Evolutionary conservation across 495 filamentous ascomycete species (phyloP).

Genomic region (Aspergillus haitiensis): DNA sequence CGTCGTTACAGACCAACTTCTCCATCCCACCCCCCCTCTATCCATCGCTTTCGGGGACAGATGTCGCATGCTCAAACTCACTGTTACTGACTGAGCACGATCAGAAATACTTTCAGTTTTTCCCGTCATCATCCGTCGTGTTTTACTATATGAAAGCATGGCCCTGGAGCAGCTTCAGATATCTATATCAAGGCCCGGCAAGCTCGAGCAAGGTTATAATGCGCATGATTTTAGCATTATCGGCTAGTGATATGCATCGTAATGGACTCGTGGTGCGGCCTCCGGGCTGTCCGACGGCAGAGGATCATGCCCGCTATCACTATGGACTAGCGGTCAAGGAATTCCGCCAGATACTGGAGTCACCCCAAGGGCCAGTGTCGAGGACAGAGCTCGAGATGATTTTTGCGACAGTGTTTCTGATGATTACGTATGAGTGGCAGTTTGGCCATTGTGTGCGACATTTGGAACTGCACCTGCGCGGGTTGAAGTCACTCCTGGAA

Average conservation of each 20-base stretch:
- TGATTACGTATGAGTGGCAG: constrained; percentile 47
- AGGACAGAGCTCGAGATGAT: constrained; percentile 38
- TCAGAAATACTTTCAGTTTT: constrained; percentile 44
- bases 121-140: constrained; percentile 43
- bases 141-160: constrained; percentile 48
- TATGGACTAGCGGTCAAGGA: constrained; percentile 46
- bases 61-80: constrained; percentile 39
- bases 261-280: constrained; percentile 33
- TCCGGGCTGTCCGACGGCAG: constrained; percentile 36
- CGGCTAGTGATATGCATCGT: constrained; percentile 46
- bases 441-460: constrained; percentile 44
- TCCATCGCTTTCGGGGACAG: constrained; percentile 27
- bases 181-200: constrained; percentile 43
- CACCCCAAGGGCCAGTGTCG: constrained; percentile 31
- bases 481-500: constrained; percentile 42
- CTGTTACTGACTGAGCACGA: constrained; percentile 39
- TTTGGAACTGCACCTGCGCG: constrained; percentile 44
- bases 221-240: constrained; percentile 46
- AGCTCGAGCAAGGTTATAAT: constrained; percentile 43
- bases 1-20: background rate
- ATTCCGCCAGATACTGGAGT: constrained; percentile 43
- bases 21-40: constrained; percentile 26
- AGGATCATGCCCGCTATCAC: constrained; percentile 43
- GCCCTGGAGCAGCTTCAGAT: constrained; percentile 45
- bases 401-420: constrained; percentile 45